Evolutionary conservation across 177 flowering plant genomes (phyloP), one percentile per base, ranked within the genome.

Genomic region (Tripterygium wilfordii): DNA sequence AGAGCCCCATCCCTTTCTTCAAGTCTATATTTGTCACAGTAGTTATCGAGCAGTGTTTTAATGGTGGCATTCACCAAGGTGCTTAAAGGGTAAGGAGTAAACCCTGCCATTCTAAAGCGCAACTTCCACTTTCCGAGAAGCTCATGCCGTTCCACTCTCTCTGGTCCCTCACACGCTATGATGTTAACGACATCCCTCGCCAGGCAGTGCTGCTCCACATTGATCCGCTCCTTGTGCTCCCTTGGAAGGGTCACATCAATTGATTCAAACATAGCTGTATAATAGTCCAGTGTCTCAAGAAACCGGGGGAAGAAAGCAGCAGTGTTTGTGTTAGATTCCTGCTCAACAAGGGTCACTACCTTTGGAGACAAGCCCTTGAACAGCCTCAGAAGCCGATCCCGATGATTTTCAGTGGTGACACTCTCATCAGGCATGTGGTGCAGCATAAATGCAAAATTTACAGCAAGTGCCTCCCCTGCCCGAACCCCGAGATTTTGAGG

Each of bases 341-440:
- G 78, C 67, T 82, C 88, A 18, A 76, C 82, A 1, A 82, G 69
- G 17, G 84, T 79, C 55, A 76, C 80, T 22, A 79, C 80, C 41
- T 74, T 79, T 1, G 88, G 85, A 13, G 71, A 65, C 36, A 82
- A 41, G 28, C 80, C 42, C 62, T 65, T 76, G 10, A 74, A 80
- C 54, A 66, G 48, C 61, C 82, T 71, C 65, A 82, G 25, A 18
- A 82, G 42, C 37, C 75, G 51, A 56, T 79, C 88, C 14, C 82
- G 40, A 22, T 74, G 80, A 38, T 78, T 78, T 38, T 71, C 57
- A 10, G 78, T 70, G 59, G 69, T 71, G 9, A 80, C 87, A 23
- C 83, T 78, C 58, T 78, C 83, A 32, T 78, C 88, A 0, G 84
- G 75, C 69, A 76, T 66, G 43, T 67, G 82, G 53, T 81, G 88